A percentile compares a stretch with the other conserved stretches of the same genome.
phyloP scores from a whole-genome alignment of 1,284 basidiomycete genomes.

The Austropuccinia psidii region DNA sequence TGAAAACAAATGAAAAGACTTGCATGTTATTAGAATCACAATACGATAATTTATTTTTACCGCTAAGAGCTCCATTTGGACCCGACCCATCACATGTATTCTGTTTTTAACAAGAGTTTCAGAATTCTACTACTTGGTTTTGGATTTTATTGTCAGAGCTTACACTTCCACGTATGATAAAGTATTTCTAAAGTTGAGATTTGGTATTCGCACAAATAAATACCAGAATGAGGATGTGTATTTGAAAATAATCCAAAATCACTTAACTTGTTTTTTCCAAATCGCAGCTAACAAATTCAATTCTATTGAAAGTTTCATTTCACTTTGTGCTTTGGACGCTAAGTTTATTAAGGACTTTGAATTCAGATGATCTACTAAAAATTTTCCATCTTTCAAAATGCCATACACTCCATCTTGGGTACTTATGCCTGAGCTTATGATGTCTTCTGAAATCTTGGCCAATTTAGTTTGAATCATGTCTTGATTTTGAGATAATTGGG shows the following conservation, averaged over 20 bases:
- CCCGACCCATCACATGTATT: constrained; percentile 19
- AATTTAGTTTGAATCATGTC: constrained; percentile 30
- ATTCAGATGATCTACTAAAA: constrained; percentile 25
- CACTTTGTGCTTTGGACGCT: constrained; percentile 12
- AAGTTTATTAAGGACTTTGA: not conserved
- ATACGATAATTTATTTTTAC: constrained; percentile 24
- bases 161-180: constrained; percentile 33
- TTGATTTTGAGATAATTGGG: constrained; percentile 27
- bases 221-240: too few species aligned
- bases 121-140: not conserved
- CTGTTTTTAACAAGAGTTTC: not conserved
- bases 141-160: not conserved
- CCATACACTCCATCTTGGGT: constrained; percentile 28
- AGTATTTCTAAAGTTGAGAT: constrained; percentile 14
- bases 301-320: constrained; percentile 36
- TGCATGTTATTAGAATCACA: constrained; percentile 24
- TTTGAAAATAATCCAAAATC: not conserved
- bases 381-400: constrained; percentile 24
- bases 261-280: constrained; percentile 33
- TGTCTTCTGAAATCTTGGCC: constrained; percentile 18
- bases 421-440: constrained; percentile 28
- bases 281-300: constrained; percentile 24
- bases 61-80: constrained; percentile 4
- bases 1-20: not conserved
- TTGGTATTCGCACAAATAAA: not conserved